Base-by-base conservation (phyloP, 23 red algal species). In the Gracilaria vermiculophylla region DNA sequence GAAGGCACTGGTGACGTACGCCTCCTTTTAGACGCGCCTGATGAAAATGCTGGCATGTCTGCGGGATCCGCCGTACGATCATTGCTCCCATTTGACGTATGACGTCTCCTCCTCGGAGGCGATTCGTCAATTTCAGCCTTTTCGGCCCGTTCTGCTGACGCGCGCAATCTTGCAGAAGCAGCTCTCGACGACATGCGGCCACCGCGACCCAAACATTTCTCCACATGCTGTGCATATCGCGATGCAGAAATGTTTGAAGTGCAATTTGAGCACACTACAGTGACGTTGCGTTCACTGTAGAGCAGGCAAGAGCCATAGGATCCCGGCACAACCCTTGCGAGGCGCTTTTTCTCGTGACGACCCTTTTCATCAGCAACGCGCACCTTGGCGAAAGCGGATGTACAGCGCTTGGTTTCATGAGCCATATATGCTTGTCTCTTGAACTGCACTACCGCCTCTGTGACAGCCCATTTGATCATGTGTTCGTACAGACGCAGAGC, bases 121-220 rank as follows among this genome's bases (percentile, higher is more conserved):
- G 53, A 65, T 42, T 88, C 84, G 34, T 50, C 48, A 40, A 73
- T 55, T 62, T 66, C 88, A 17, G 73, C 55, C 81, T 67, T 85
- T 48, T 85, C 79, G 23, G 65, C 90, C 5, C 80, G 56, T 69
- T 93, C 90, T n/a, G 90, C 90, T 2, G 78, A 85, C 12, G 84
- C 88, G 21, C 85, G 74, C 31, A 95, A 64, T 54, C 94, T 55
- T 17, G 88, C 87, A 3, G 85, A 90, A 12, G 94, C 94, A 28
- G 94, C 86, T 31, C 94, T 35, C 9, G 76, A 84, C 16, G 84
- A 90, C 55, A 81, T 86, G 39, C 94, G 94, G 11, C 94, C 94
- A 27, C 94, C 94, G 15, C 88, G 80, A 16, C 94, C 94, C 16
- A 95, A 77, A 42, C 94, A 95, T 34, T 95, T 95, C 83, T 95